Evolutionary conservation across 2,329 filamentous ascomycete genomes (phyloP), one percentile per base, ranked within the genome.

Genomic region (Aspergillus chevalieri): DNA sequence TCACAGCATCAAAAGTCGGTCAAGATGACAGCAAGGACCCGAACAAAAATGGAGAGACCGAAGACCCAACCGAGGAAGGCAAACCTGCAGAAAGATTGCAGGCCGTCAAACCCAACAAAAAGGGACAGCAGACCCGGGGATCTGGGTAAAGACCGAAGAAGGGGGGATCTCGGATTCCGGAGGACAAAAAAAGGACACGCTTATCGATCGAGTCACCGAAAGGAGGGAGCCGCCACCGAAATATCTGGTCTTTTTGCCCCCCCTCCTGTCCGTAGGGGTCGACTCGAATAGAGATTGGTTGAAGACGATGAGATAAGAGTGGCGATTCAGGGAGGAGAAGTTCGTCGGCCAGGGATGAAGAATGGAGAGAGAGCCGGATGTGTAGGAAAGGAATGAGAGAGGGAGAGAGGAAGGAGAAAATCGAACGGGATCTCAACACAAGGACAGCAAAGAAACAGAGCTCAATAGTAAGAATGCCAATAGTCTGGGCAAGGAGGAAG

Each of bases 1-100:
- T 65, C 61, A 65, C 58, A 57, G 55, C 56, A 48, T 50, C 61
- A 67, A 67, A 67, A 62, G 65, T 67, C 64, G 65, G 64, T 66
- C 64, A 66, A 56, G 60, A 55, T 58, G 55, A 57, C 49, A 51
- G 54, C 58, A 54, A 53, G 57, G 52, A 46, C 47, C 50, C 52
- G 54, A 52, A 54, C 52, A 24, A 33, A 46, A 53, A 15, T 19
- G 22, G 41, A 7, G 6, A 24, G 6, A 7, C 24, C n/a, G 19
- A 22, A 24, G 21, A 24, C 41, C 41, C 17, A 43, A 12, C 45
- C 39, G 44, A 55, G 53, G 50, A 55, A 56, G 53, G 55, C 46
- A 56, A 55, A 47, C 54, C 50, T 44, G 55, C 50, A 52, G 56
- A 55, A 52, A 38, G 42, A 51, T 54, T 61, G 61, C 61, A 64